Base-by-base conservation (phyloP, 352 stramenopile genomes). In the Globisporangium radiosum region DNA sequence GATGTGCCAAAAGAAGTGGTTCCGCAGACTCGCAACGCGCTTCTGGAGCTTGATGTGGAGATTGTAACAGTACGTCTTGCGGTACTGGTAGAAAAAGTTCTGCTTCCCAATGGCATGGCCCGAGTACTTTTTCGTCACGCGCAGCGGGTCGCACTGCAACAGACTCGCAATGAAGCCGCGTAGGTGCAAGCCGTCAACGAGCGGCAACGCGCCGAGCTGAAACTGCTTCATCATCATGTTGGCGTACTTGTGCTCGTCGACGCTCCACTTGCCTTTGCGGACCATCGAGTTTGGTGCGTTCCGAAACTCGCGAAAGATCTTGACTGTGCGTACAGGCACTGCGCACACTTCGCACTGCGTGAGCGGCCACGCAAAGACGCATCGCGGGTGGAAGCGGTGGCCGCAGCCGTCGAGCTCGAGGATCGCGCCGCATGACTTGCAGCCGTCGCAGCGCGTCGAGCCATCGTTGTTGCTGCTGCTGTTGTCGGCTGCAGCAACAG, bases 191-290 rank as follows among this genome's bases (percentile, higher is more conserved):
- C 81, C 81, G 50, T 85, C 69, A 0, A 75, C 73, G 36, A 93
- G 77, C 17, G 81, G 83, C 57, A 91, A 56, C 10, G 73, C 72
- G 51, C 83, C 79, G 55, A 87, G 64, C 57, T 90, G 77, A 60
- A 93, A 93, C 68, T 89, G 76, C 61, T 85, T 88, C 77, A 90
- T 89, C 62, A 93, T 76, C 62, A 88, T 76, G 67, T 88, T 81
- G 44, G 80, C 81, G 72, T 91, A 90, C 59, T 88, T 85, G 65
- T 87, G 74, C 54, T 93, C 83, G 59, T 85, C 78, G 3, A 71
- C 69, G 54, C 71, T 78, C 83, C 83, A 91, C 70, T 90, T 90
- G 57, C 81, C 81, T 65, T 87, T 90, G 65, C 81, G 81, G 59
- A 56, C 64, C 62, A 70, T 78, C 51, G 68, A 62, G 65, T 86